Evolutionary conservation across 345 rosid species (phyloP).

Genomic region (Populus euphratica): DNA sequence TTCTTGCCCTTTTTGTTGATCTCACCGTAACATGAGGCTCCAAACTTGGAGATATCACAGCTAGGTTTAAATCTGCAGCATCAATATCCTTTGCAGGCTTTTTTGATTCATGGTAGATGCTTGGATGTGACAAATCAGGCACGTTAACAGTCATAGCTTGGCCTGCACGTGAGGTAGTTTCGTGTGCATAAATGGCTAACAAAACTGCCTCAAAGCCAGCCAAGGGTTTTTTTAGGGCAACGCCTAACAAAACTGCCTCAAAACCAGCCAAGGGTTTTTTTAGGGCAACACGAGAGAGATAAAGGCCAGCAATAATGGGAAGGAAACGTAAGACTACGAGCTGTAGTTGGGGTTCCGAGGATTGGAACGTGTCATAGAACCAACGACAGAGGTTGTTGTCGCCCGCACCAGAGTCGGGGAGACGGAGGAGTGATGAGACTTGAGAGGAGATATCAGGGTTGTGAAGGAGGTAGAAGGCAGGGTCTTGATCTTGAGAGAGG

Average conservation of each 20-base stretch:
- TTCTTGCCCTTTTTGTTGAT: conserved; percentile 65
- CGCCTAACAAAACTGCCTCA: conserved; percentile 68
- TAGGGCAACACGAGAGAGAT: conserved; percentile 65
- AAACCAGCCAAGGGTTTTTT: conserved; percentile 75
- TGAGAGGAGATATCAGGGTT: conserved; percentile 50
- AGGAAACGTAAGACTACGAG: conserved; percentile 71
- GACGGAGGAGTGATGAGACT: conserved; percentile 63
- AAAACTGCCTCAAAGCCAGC: conserved; percentile 86
- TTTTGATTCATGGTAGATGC: conserved; percentile 70
- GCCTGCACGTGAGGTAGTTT: conserved; percentile 56
- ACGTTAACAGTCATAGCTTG: conserved; percentile 60
- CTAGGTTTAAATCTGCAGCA: conserved; percentile 55
- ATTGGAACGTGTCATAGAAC: conserved; percentile 88
- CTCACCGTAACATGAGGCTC: conserved; percentile 79
- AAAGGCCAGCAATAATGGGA: conserved; percentile 62
- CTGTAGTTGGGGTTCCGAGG: conserved; percentile 52
- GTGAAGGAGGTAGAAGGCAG: conserved; percentile 49
- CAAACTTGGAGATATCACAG: conserved; percentile 59
- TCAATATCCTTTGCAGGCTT: conserved; percentile 17
- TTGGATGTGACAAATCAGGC: conserved; percentile 69
- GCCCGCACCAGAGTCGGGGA: conserved; percentile 69
- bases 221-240: conserved; percentile 49
- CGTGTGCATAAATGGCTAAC: conserved; percentile 75
- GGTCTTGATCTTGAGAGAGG: conserved; percentile 29
- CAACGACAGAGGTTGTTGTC: conserved; percentile 81